Evolutionary conservation across 2,329 filamentous ascomycete species (phyloP).

Genomic region (Penicillium thymicola): DNA sequence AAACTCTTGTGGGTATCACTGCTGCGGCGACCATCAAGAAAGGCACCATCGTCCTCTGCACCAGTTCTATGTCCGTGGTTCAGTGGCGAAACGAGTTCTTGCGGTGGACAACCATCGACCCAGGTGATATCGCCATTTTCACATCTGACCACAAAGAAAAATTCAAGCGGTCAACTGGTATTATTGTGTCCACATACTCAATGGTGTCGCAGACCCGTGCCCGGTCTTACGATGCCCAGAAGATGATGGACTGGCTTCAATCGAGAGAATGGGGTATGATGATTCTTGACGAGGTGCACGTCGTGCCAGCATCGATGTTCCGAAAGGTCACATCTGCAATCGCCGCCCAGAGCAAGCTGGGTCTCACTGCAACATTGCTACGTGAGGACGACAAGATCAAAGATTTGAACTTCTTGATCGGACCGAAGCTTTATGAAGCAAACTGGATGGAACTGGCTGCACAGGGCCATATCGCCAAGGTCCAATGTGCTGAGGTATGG

Average conservation of each 20-base stretch:
- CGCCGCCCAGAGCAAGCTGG: slow-evolving; percentile 92
- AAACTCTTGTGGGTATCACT: slow-evolving; percentile 96
- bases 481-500: slow-evolving; percentile 98
- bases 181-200: slow-evolving; percentile 96
- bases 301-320: slow-evolving; percentile 95
- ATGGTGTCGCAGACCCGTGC: slow-evolving; percentile 95
- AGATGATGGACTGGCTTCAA: slow-evolving; percentile 95
- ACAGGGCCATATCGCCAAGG: slow-evolving; percentile 92
- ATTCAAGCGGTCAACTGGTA: slow-evolving; percentile 85
- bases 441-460: slow-evolving; percentile 99
- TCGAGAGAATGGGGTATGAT: slow-evolving; percentile 94
- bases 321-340: slow-evolving; percentile 88
- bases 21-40: slow-evolving; percentile 98
- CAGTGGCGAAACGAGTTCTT: slow-evolving; percentile 97
- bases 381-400: slow-evolving; percentile 98
- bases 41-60: slow-evolving; percentile 90
- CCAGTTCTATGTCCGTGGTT: slow-evolving; percentile 94
- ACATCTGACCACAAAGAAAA: slow-evolving; percentile 86
- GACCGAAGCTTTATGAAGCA: slow-evolving; percentile 94
- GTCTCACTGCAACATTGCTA: slow-evolving; percentile 86
- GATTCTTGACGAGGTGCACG: slow-evolving; percentile 96
- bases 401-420: slow-evolving; percentile 94
- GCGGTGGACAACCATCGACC: slow-evolving; percentile 98
- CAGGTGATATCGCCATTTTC: slow-evolving; percentile 90
- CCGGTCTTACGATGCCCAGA: slow-evolving; percentile 85